A percentile compares a stretch with the other conserved stretches of the same genome.
phyloP scores from a whole-genome alignment of 805 yeast genomes.

The Starmerella gropengiesseri region DNA sequence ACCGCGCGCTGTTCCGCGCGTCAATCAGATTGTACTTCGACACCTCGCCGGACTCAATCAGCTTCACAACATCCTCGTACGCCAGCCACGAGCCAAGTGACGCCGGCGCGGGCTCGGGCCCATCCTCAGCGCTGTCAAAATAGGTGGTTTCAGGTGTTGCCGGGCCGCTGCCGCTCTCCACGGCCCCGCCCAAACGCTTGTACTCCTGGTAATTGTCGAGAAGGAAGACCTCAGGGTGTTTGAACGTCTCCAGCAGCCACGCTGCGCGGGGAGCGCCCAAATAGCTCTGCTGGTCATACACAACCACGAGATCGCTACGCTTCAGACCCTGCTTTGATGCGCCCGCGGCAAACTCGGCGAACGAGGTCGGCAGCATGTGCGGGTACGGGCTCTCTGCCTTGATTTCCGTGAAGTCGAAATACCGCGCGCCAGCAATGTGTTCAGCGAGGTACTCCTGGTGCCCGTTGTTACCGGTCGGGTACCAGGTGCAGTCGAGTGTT shows the following conservation, averaged over 20 bases:
- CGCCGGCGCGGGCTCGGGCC: conserved; percentile 23
- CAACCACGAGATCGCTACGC: conserved; percentile 49
- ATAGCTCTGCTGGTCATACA: conserved; percentile 77
- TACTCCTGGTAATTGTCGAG: conserved; percentile 59
- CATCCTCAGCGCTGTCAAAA: conserved; percentile 15
- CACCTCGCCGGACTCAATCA: conserved; percentile 40
- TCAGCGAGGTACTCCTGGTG: conserved; percentile 41
- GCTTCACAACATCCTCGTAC: conserved; percentile 53
- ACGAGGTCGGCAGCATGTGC: conserved; percentile 70
- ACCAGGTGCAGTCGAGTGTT: conserved; percentile 85
- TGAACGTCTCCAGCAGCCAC: conserved; percentile 77
- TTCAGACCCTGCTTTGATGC: conserved; percentile 28
- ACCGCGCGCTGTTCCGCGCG: conserved; percentile 69
- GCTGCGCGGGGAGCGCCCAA: conserved; percentile 86
- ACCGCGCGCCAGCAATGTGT: conserved; percentile 57
- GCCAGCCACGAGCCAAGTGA: conserved; percentile 27
- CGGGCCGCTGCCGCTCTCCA: conserved; percentile 32
- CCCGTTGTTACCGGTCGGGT: conserved; percentile 57
- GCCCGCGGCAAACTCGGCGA: conserved; percentile 42
- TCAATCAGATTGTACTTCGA: conserved; percentile 50
- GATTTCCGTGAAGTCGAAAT: conserved; percentile 66
- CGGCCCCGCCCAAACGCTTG: conserved; percentile 36
- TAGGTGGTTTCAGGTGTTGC: conserved; percentile 17
- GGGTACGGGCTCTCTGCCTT: conserved; percentile 63
- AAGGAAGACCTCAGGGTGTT: conserved; percentile 58